Conservation (phyloP, 805 yeast species). For the Barnettozyma sucrosica region DNA sequence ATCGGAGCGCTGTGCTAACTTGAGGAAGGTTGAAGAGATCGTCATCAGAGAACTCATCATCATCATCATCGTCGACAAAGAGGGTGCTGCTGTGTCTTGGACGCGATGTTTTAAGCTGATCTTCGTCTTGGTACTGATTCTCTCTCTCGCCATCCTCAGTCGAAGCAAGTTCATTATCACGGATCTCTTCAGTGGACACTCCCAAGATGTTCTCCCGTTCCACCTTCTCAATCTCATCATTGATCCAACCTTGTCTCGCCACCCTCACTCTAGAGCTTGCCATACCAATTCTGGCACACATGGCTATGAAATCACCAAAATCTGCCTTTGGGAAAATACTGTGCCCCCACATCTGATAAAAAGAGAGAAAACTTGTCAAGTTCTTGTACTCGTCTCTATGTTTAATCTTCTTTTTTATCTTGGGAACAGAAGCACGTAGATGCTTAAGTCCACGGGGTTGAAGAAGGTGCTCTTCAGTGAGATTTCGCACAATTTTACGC, state of each 20-base stretch:
- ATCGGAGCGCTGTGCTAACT: neutral
- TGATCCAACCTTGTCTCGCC: conserved; percentile 34
- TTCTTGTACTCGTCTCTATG: conserved; percentile 44
- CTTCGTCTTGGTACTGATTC: conserved; percentile 1
- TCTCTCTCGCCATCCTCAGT: conserved; percentile 9
- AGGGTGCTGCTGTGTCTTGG: conserved; percentile 17
- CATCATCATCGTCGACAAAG: conserved; percentile 3
- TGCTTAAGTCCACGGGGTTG: conserved; percentile 50
- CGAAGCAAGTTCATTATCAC: neutral
- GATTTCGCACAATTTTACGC: conserved; percentile 21
- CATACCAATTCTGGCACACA: conserved; percentile 46
- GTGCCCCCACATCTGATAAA: conserved; percentile 75
- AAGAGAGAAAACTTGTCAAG: conserved; percentile 41
- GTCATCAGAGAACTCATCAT: conserved; percentile 9
- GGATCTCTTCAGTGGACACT: conserved; percentile 1
- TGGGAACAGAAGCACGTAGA: conserved; percentile 33
- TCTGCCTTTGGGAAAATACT: conserved; percentile 72
- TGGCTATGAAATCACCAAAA: conserved; percentile 59
- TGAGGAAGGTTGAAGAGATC: conserved; percentile 6
- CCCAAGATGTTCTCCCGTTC: conserved; percentile 5
- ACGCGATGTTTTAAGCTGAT: neutral
- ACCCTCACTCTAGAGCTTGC: conserved; percentile 35
- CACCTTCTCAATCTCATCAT: conserved; percentile 30
- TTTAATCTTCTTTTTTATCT: conserved; percentile 19
- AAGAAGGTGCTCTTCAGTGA: conserved; percentile 47